These are phyloP conservation scores for Teunomyces barrocoloradensis DNA, from an alignment of 805 yeast species.

Conservation along the genomic window DNA sequence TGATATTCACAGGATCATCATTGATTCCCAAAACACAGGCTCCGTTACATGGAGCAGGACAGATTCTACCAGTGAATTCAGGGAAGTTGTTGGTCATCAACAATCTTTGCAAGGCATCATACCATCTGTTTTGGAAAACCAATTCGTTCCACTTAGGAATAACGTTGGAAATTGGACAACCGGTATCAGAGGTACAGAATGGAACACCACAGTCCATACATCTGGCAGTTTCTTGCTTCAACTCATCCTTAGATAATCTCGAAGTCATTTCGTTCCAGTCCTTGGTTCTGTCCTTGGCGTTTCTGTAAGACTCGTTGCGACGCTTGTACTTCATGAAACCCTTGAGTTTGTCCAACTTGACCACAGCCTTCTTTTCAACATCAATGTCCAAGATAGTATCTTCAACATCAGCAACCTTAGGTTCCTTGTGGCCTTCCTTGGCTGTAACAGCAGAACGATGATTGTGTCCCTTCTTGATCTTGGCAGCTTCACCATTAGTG, in stretches of 20 bases:
- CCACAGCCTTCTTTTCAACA: conserved; percentile 60
- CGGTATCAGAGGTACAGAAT: conserved; percentile 96
- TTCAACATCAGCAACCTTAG: conserved; percentile 84
- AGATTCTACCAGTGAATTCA: conserved; percentile 95
- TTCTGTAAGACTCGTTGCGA: conserved; percentile 82
- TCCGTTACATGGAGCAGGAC: conserved; percentile 99
- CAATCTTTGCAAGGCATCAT: conserved; percentile 85
- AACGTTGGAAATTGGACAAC: conserved; percentile 95
- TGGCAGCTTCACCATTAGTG: conserved; percentile 82
- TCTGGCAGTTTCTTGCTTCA: conserved; percentile 89
- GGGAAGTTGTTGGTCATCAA: conserved; percentile 98
- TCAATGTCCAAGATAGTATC: conserved; percentile 76
- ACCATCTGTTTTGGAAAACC: conserved; percentile 93
- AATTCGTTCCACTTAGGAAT: conserved; percentile 98
- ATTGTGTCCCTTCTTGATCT: conserved; percentile 51
- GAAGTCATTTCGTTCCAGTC: conserved; percentile 93
- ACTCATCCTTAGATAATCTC: conserved; percentile 80
- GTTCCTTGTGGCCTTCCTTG: conserved; percentile 51
- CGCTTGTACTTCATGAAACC: conserved; percentile 95
- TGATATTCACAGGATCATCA: conserved; percentile 94
- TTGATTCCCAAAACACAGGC: conserved; percentile 89
- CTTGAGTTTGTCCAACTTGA: conserved; percentile 69
- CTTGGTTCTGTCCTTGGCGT: conserved; percentile 67
- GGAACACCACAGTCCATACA: conserved; percentile 99
- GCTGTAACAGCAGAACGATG: conserved; percentile 29